These are phyloP conservation scores for Lecanicillium sp. DNA, from an alignment of 2,329 filamentous ascomycete genomes.

Conservation along the genomic window DNA sequence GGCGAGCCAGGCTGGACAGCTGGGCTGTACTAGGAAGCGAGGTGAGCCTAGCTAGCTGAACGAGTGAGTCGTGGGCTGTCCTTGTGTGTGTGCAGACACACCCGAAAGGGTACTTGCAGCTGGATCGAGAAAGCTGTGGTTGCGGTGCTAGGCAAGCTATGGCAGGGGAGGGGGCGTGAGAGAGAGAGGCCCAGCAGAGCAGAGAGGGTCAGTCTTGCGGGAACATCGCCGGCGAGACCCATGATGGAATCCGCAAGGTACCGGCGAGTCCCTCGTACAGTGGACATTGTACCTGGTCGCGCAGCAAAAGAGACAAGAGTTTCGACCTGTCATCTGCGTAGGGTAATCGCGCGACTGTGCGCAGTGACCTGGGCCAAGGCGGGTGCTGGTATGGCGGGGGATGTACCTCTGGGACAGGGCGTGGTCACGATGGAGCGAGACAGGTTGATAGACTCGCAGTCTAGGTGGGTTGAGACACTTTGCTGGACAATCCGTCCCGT, in stretches of 20 bases:
- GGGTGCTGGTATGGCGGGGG: neutral
- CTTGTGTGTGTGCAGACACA: neutral
- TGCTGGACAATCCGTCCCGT: conserved; percentile 8
- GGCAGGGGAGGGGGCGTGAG: neutral
- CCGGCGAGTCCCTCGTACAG: neutral
- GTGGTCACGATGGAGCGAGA: conserved; percentile 4
- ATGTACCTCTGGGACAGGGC: neutral
- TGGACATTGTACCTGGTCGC: neutral
- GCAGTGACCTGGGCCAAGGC: neutral
- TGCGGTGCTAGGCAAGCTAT: neutral
- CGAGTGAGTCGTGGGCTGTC: neutral
- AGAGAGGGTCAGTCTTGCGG: neutral
- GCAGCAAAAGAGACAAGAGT: neutral
- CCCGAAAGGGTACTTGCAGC: neutral
- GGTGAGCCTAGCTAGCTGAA: too few relatives aligned
- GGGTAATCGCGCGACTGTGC: conserved; percentile 13
- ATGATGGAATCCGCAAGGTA: neutral
- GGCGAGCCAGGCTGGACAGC: neutral
- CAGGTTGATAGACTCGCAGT: conserved; percentile 3
- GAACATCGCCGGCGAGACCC: neutral
- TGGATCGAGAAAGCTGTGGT: neutral
- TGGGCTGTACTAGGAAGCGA: neutral
- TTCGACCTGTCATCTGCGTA: conserved; percentile 14
- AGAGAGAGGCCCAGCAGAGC: neutral
- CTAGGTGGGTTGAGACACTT: conserved; percentile 11